Evolutionary conservation across 2,329 filamentous ascomycete species (phyloP), one percentile per base, ranked within the genome.

Genomic region (Microcyclospora tardicrescens): DNA sequence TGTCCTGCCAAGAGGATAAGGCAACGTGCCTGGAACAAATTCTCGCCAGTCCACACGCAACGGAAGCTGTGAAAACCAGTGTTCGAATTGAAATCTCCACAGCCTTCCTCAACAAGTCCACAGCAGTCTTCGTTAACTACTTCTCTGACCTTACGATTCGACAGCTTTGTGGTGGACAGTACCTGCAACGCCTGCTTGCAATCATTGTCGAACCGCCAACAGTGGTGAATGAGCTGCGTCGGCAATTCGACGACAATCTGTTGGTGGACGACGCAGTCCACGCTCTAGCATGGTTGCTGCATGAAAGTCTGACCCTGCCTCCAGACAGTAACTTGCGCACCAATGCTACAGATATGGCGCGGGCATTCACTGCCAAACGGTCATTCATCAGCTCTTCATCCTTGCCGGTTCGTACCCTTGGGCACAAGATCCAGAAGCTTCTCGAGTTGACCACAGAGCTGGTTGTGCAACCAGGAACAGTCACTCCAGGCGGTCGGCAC

Each of bases 401-500:
- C 4, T 30, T 39, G 4, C 48, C 59, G 24, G 43, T 57, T 34
- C 61, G 65, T 6, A 57, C 41, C 5, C 24, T 61, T 2, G 65
- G 57, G 2, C 55, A 67, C 11, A 66, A 61, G 39, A 65, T 71
- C 40, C 56, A 64, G 32, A 56, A 67, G 35, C 41, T 58, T 10
- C 39, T 67, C 1, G 43, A 52, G 4, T 47, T 56, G 9, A 41
- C 33, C 9, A 5, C 24, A 16, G 6, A 16, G 3, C 28, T 40
- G 4, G 14, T 15, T 10, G 30, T 15, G 10, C 30, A n/a, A 32
- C 12, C 12, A 15, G 30, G 30, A n/a, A 15, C 12, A 5, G 12
- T 10, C 12, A 32, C 30, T n/a, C 69, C 79, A 0, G 81, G 81
- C 0, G 79, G 79, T 0, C 69, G 81, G 0, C 81, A 87, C 45